Conservation (phyloP, 495 filamentous ascomycete species). For the Pyrenopolyporus hunteri region DNA sequence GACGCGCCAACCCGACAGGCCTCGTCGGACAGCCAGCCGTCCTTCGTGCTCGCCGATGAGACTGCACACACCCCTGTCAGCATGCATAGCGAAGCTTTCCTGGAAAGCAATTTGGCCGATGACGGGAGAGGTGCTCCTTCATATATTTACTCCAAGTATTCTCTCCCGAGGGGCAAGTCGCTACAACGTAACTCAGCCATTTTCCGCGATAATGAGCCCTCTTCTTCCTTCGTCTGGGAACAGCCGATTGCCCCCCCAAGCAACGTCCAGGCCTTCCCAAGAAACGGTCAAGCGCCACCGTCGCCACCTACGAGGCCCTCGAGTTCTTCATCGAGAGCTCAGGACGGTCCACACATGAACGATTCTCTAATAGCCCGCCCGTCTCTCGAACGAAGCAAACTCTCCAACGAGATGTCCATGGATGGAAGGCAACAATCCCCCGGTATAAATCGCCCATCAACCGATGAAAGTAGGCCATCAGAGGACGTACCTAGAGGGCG, state of each 20-base stretch:
- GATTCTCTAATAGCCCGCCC: slow-evolving; percentile 48
- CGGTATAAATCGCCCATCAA: slow-evolving; percentile 56
- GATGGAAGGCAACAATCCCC: slow-evolving; percentile 46
- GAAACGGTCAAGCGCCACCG: slow-evolving; percentile 55
- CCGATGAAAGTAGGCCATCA: slow-evolving; percentile 47
- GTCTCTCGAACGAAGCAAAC: slow-evolving; percentile 54
- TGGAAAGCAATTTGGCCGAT: slow-evolving; percentile 49
- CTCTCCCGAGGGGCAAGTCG: slow-evolving; percentile 78
- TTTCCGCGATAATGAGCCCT: slow-evolving; percentile 64
- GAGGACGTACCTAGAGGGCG: slow-evolving; percentile 49
- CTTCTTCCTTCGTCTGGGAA: slow-evolving; percentile 65
- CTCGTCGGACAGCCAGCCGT: slow-evolving; percentile 67
- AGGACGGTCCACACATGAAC: slow-evolving; percentile 44
- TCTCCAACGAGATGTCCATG: slow-evolving; percentile 49
- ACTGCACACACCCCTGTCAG: slow-evolving; percentile 67
- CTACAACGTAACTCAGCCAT: slow-evolving; percentile 73
- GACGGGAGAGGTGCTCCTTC: slow-evolving; percentile 63
- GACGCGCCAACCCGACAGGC: slow-evolving; percentile 64
- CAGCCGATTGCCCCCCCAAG: slow-evolving; percentile 57
- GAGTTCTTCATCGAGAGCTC: slow-evolving; percentile 51
- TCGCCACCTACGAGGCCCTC: slow-evolving; percentile 59
- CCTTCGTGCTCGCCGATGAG: slow-evolving; percentile 65
- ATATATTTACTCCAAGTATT: slow-evolving; percentile 83
- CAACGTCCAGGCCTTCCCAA: slow-evolving; percentile 45
- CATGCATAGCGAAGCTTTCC: slow-evolving; percentile 65